These are phyloP conservation scores for Xanthoconium stramineum DNA, from an alignment of 768 basidiomycete species.

Conservation along the genomic window DNA sequence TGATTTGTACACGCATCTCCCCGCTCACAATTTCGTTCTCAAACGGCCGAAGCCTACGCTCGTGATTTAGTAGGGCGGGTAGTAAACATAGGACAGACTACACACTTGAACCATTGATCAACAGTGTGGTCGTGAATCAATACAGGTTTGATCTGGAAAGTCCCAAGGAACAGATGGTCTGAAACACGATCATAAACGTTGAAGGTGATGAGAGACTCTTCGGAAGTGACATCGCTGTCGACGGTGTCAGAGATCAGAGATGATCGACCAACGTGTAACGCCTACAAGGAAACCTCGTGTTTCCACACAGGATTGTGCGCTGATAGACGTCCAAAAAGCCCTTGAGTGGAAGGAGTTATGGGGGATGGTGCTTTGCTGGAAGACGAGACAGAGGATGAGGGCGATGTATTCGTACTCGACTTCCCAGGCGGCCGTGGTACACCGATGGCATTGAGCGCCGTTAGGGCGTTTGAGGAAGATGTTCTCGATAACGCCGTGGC, in stretches of 20 bases:
- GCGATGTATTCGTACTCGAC: constrained; percentile 42
- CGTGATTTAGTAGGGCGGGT: constrained; percentile 12
- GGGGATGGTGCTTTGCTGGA: constrained; percentile 37
- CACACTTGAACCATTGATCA: constrained; percentile 96
- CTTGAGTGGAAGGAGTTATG: constrained; percentile 30
- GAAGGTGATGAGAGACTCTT: constrained; percentile 77
- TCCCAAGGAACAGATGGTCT: constrained; percentile 88
- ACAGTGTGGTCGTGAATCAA: constrained; percentile 92
- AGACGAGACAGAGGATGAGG: constrained; percentile 40
- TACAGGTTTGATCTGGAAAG: constrained; percentile 86
- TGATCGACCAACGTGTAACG: constrained; percentile 19
- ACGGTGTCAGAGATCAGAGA: constrained; percentile 20
- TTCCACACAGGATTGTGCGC: constrained; percentile 97
- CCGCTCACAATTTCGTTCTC: constrained; percentile 85
- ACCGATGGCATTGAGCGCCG: constrained; percentile 62
- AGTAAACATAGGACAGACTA: constrained; percentile 24
- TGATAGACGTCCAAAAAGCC: constrained; percentile 62
- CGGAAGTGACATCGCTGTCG: constrained; percentile 88
- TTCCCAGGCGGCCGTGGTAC: constrained; percentile 43
- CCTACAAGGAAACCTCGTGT: constrained; percentile 97
- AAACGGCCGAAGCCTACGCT: constrained; percentile 61
- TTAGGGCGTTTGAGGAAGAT: constrained; percentile 60
- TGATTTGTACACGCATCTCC: constrained; percentile 92
- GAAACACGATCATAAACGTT: constrained; percentile 88
- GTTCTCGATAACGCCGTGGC: constrained; percentile 57